Base-by-base conservation (phyloP, 768 basidiomycete species). In the Lentinula aciculospora region DNA sequence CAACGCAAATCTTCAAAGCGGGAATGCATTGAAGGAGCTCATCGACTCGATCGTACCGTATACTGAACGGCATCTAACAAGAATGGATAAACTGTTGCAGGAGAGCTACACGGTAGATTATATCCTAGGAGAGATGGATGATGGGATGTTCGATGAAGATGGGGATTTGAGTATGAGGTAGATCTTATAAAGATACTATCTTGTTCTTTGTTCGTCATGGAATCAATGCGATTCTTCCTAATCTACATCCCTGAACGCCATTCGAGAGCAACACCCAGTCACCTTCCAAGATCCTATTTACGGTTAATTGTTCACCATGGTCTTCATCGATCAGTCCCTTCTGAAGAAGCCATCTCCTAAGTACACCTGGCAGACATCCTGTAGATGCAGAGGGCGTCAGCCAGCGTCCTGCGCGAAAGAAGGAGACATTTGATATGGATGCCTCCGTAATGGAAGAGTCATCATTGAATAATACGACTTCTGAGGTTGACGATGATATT, bases 101-200 rank as follows among this genome's bases (percentile, higher is more conserved):
- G 97, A 98, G 66, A 97, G 93, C 68, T 98, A 94, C 66, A 85
- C 97, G 61, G 83, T 99, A 56, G 97, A 99, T 68, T 95, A 90
- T 62, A 76, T 94, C 57, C 73, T 94, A 29, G 82, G 81, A 15
- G 91, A 94, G 75, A 94, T 94, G 92, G 92, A 92, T 65, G 86
- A 81, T 61, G 88, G 87, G 25, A 78, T 89, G 71, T 81, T 89
- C 56, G 79, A 76, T 62, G 74, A 81, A 21, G 74, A 74, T 31
- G 51, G 51, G 19, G 60, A 60, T 42, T 80, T 81, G 77, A 77
- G 79, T 15, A 72, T 78, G 50, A 76, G 74, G 56, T 25, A 64
- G 46, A 23, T 66, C 69, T 48, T 47, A 50, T 36, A 31, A 32
- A 7, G 12, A 32, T 6, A 12, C 5, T 27, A 28, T 7, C 27